phyloP scores from a whole-genome alignment of 1,284 basidiomycete species.

The Inonotus hispidus region DNA sequence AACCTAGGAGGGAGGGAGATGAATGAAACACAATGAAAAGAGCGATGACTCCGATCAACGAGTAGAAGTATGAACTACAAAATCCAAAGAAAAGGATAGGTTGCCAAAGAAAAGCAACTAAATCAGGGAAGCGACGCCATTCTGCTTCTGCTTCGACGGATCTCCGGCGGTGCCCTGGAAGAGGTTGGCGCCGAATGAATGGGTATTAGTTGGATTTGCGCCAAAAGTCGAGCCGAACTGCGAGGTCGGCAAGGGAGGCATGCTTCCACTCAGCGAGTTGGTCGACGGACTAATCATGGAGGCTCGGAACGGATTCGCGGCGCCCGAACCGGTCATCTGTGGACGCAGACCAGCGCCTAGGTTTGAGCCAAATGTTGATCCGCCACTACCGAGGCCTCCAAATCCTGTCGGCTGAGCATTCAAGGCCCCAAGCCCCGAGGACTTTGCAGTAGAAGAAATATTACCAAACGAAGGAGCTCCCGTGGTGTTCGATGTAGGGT shows the following conservation, averaged over 20 bases:
- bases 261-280: constrained; percentile 8
- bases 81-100: not conserved
- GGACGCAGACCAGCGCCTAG: constrained; percentile 63
- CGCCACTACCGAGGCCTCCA: constrained; percentile 21
- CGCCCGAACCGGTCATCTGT: constrained; percentile 61
- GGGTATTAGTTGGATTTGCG: constrained; percentile 18
- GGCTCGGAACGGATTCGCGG: constrained; percentile 72
- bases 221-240: constrained; percentile 23
- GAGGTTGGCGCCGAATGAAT: constrained; percentile 9
- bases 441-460: constrained; percentile 18
- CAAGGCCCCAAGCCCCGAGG: constrained; percentile 21
- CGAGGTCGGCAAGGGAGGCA: constrained; percentile 10
- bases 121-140: constrained; percentile 34
- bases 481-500: constrained; percentile 19
- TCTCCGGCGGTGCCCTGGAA: constrained; percentile 10
- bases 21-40: not conserved
- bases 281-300: constrained; percentile 40
- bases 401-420: constrained; percentile 32
- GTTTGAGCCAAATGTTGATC: constrained; percentile 31
- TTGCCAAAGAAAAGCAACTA: not conserved
- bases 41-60: not conserved
- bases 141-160: constrained; percentile 27
- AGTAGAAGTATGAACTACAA: not conserved
- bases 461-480: constrained; percentile 19
- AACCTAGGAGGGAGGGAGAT: not conserved